Evolutionary conservation across 352 stramenopile species (phyloP), one percentile per base, ranked within the genome.

Genomic region (Blastocystis sp.): DNA sequence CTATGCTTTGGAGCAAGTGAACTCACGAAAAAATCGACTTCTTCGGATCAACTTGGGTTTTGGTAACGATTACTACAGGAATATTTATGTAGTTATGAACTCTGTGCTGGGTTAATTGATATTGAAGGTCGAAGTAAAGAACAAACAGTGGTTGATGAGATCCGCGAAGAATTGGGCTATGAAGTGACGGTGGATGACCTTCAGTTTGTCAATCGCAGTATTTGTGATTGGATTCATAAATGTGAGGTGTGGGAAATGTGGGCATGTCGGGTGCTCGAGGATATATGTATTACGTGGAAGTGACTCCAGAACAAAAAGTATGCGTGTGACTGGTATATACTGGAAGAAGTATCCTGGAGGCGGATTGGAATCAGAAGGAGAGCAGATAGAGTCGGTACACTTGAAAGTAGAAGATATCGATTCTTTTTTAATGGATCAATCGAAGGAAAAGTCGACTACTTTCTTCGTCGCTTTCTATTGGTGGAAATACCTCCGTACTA

Each of bases 291-390:
- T 80, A 80, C 23, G 45, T 45, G 6, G 70, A 80, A 41, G 70
- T 80, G 20, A 80, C 70, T 61, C 70, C 70, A 37, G 70, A 80
- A 41, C 70, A 80, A 47, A 80, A 80, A 41, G 70, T 80, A 11
- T 0, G 9, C n/a, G 7, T 41, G 18, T 23, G 41, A 26, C 9
- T 45, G 6, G 5, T 26, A 9, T 43, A 47, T 47, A 9, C 39
- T 11, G 8, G 26, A 64, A 80, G 70, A 62, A 64, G 7, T 80
- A 64, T 20, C 70, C 70, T 41, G 70, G 70, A 66, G 70, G 70
- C 18, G 70, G 70, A 66, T 20, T 80, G 41, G 6, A 61, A 45
- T 80, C 70, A 11, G 70, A 80, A 41, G 70, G 70, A 41, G 70
- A 80, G 43, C 70, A 80, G 45, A 80, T 80, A 61, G 70, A 80